phyloP scores from a whole-genome alignment of 208 protist genomes.

The Crithidia acanthocephali region DNA sequence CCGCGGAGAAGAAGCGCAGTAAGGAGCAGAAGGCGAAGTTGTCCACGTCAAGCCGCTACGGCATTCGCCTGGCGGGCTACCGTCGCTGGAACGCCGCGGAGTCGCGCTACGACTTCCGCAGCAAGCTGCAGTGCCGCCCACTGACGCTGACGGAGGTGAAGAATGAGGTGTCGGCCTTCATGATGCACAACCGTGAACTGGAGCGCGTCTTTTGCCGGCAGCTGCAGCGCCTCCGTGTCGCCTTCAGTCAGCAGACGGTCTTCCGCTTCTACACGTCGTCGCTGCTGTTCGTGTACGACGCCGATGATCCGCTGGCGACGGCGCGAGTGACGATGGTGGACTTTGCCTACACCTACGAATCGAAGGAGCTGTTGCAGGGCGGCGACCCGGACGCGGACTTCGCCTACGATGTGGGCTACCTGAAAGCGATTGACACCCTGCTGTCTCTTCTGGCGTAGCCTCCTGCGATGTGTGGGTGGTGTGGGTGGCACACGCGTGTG shows the following conservation, averaged over 20 bases:
- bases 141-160: conserved; percentile 59
- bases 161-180: conserved; percentile 52
- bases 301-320: conserved; percentile 58
- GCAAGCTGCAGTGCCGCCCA: conserved; percentile 64
- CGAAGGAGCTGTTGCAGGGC: conserved; percentile 58
- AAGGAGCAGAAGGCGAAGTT: conserved; percentile 70
- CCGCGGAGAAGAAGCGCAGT: conserved; percentile 64
- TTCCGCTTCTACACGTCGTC: conserved; percentile 91
- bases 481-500: no score
- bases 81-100: conserved; percentile 60
- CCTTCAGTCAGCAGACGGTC: conserved; percentile 64
- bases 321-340: conserved; percentile 87
- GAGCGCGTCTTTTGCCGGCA: conserved; percentile 46
- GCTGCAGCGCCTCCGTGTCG: conserved; percentile 52
- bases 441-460: conserved; percentile 52
- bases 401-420: conserved; percentile 75
- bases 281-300: conserved; percentile 89
- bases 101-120: conserved; percentile 51
- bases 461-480: not conserved
- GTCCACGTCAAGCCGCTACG: conserved; percentile 74
- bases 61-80: conserved; percentile 82
- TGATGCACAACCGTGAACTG: conserved; percentile 29
- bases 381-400: conserved; percentile 64
- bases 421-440: conserved; percentile 78
- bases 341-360: conserved; percentile 90